Percentiles rank a stretch among this genome's conserved stretches.
Evolutionary conservation across 768 basidiomycete genomes (phyloP).

Genomic region (Mycena filopes): DNA sequence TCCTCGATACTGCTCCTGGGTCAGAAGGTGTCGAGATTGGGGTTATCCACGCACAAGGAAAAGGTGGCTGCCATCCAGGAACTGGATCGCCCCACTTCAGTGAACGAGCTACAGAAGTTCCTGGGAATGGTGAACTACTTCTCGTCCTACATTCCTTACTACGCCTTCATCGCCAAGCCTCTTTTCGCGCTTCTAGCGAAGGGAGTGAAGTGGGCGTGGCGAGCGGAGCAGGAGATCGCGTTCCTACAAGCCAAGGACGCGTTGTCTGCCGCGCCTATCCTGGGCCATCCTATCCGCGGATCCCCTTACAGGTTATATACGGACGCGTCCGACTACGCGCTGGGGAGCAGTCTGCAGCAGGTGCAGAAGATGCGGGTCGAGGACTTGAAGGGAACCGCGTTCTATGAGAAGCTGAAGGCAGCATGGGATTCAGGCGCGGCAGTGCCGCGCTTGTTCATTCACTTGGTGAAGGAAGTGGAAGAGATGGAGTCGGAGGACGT

Average conservation of each 20-base stretch:
- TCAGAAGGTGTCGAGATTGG: no score
- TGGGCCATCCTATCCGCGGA: no score
- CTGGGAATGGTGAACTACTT: conserved; percentile 44
- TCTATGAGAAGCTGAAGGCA: conserved; percentile 8
- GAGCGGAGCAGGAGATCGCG: conserved; percentile 29
- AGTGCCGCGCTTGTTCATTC: no score
- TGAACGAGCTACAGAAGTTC: conserved; percentile 37
- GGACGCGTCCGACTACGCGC: no score
- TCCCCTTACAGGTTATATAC: no score
- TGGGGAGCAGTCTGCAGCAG: conserved; percentile 36
- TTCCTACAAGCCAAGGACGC: no score
- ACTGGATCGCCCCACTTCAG: conserved; percentile 28
- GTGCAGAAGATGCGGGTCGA: conserved; percentile 20
- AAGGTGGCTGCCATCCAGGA: conserved; percentile 37
- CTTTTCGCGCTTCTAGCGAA: conserved; percentile 39
- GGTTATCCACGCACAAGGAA: no score
- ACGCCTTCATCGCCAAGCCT: conserved; percentile 38
- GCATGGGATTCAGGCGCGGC: conserved; percentile 17
- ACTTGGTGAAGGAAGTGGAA: no score
- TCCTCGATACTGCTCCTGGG: no score
- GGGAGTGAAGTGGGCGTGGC: conserved; percentile 37
- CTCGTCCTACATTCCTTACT: conserved; percentile 40
- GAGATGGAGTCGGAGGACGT: no score
- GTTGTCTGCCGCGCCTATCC: no score
- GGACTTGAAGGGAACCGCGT: conserved; percentile 24